phyloP scores from a whole-genome alignment of 768 basidiomycete genomes.

The Boletus speciosus region DNA sequence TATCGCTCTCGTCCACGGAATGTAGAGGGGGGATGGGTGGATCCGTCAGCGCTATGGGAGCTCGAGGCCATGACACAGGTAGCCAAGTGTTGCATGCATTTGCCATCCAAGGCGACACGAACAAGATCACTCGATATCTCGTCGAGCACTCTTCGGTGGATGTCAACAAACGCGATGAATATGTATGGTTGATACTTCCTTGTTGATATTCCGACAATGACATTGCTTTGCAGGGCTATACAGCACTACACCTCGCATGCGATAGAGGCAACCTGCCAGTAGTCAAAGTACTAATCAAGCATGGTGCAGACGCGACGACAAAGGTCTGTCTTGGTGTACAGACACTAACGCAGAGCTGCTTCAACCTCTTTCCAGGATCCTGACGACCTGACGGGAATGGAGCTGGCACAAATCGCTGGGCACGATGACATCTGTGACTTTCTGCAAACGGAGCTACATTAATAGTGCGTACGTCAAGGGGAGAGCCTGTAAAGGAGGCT shows the following conservation, averaged over 20 bases:
- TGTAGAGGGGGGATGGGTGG: slow-evolving; percentile 48
- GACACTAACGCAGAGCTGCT: not conserved
- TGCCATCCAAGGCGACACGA: slow-evolving; percentile 56
- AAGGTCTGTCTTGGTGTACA: slow-evolving; percentile 45
- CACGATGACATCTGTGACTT: slow-evolving; percentile 49
- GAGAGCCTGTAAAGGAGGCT: not conserved
- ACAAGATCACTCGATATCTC: slow-evolving; percentile 44
- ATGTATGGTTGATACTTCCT: slow-evolving; percentile 48
- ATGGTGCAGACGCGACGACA: slow-evolving; percentile 60
- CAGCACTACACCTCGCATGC: slow-evolving; percentile 80
- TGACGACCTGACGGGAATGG: slow-evolving; percentile 58
- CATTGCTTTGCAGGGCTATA: slow-evolving; percentile 64
- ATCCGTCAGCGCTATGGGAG: slow-evolving; percentile 58
- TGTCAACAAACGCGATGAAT: slow-evolving; percentile 65
- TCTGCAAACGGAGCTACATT: slow-evolving; percentile 16
- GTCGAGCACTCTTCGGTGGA: slow-evolving; percentile 40
- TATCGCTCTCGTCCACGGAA: slow-evolving; percentile 22
- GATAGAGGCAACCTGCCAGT: slow-evolving; percentile 69
- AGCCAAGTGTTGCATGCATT: slow-evolving; percentile 55
- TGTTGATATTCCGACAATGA: slow-evolving; percentile 1
- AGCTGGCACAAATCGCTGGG: slow-evolving; percentile 58
- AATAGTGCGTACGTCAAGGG: slow-evolving; percentile 9
- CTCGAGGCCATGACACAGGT: slow-evolving; percentile 37
- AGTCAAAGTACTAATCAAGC: slow-evolving; percentile 54
- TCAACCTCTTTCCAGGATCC: slow-evolving; percentile 48